phyloP scores from a whole-genome alignment of 345 rosid species.

The Eucalyptus regnans region DNA sequence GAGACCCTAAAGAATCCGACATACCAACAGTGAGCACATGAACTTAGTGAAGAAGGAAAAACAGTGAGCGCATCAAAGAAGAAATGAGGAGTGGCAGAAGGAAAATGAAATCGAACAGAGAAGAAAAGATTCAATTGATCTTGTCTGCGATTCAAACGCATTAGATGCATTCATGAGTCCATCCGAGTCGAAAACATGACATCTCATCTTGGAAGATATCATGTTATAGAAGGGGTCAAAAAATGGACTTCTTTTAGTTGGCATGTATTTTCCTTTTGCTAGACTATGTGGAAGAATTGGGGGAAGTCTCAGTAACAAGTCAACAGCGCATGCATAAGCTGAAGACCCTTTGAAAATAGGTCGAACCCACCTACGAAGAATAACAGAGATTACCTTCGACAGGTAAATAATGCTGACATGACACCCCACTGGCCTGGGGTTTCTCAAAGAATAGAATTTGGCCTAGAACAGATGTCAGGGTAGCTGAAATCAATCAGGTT shows the following conservation, averaged over 20 bases:
- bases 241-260: background rate
- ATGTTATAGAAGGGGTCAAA: background rate
- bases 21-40: background rate
- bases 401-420: background rate
- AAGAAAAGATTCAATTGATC: background rate
- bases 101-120: background rate
- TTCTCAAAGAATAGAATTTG: background rate
- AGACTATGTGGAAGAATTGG: background rate
- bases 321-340: background rate
- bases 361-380: background rate
- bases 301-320: background rate
- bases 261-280: background rate
- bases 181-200: background rate
- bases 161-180: background rate
- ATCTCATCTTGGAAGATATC: background rate
- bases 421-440: background rate
- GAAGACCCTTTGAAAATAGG: background rate
- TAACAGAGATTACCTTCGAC: background rate
- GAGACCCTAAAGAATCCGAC: background rate
- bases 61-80: background rate
- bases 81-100: background rate
- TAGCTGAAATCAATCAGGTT: background rate
- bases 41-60: background rate
- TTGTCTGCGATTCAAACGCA: background rate
- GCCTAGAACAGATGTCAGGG: background rate